These are phyloP conservation scores for Symbiodinium pilosum DNA, from an alignment of 73 alveolate species.

Conservation along the genomic window DNA sequence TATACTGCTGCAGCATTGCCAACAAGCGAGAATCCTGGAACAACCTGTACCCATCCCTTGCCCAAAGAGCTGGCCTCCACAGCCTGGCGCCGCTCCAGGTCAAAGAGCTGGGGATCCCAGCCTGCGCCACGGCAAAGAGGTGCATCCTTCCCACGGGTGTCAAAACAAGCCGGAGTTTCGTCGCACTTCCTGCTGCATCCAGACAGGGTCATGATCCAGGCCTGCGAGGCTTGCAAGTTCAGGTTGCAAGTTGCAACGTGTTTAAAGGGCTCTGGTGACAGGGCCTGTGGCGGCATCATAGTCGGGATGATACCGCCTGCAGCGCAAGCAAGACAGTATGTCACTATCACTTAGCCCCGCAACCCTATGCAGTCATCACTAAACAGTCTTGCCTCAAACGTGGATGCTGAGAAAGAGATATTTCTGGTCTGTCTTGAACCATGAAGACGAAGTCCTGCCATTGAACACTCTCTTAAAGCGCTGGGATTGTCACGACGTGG, in stretches of 20 bases:
- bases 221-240: slow-evolving; percentile 13
- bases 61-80: slow-evolving; percentile 53
- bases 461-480: too few species aligned
- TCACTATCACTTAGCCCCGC: not conserved
- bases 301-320: slow-evolving; percentile 80
- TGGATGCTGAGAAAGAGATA: slow-evolving; percentile 70
- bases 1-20: not conserved
- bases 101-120: slow-evolving; percentile 39
- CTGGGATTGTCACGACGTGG: too few species aligned
- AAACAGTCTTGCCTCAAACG: not conserved
- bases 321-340: not conserved
- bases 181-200: slow-evolving; percentile 69
- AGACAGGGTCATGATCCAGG: slow-evolving; percentile 63
- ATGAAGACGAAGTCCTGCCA: slow-evolving; percentile 49
- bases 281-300: slow-evolving; percentile 58
- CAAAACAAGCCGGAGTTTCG: slow-evolving; percentile 10
- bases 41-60: not conserved
- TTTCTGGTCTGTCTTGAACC: slow-evolving; percentile 40
- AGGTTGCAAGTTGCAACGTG: not conserved
- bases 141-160: not conserved
- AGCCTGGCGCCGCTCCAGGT: slow-evolving; percentile 18
- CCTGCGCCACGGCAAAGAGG: slow-evolving; percentile 3
- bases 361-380: not conserved
- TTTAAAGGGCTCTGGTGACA: not conserved
- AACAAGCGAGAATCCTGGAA: not conserved